Conservation (phyloP, 331 rosid genomes). For the Pyrus hybrid region DNA sequence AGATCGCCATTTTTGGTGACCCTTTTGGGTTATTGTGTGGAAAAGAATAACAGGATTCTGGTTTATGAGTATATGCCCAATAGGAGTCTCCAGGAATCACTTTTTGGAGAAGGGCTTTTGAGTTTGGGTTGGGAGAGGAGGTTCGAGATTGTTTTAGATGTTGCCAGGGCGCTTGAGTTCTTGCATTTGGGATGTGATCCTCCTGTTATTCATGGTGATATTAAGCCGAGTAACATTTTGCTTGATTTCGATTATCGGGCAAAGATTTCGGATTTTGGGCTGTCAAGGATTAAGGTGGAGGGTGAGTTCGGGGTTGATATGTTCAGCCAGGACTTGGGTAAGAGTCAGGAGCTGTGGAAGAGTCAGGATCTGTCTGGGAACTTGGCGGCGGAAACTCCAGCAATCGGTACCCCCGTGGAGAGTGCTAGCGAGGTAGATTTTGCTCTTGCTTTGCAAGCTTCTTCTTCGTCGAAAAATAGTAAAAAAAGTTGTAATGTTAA, state of each 20-base stretch:
- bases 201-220: conserved; percentile 89
- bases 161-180: conserved; percentile 79
- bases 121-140: conserved; percentile 81
- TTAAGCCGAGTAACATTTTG: conserved; percentile 86
- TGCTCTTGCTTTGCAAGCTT: conserved; percentile 88
- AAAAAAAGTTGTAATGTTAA: conserved; percentile 40
- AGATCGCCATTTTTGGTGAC: conserved; percentile 76
- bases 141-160: conserved; percentile 61
- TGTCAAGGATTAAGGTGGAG: conserved; percentile 88
- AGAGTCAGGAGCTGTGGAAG: conserved; percentile 67
- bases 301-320: conserved; percentile 70
- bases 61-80: conserved; percentile 88
- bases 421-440: conserved; percentile 79
- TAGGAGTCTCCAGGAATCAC: conserved; percentile 80
- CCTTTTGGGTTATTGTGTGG: conserved; percentile 85
- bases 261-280: conserved; percentile 75
- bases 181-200: conserved; percentile 88
- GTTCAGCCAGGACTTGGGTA: conserved; percentile 85
- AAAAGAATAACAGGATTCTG: conserved; percentile 58
- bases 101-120: conserved; percentile 55
- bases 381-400: conserved; percentile 57
- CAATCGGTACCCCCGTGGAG: conserved; percentile 72
- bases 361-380: conserved; percentile 86
- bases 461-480: conserved; percentile 73
- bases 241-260: conserved; percentile 61